Conservation (phyloP, 2,329 filamentous ascomycete genomes). For the Paramyrothecium roridum region DNA sequence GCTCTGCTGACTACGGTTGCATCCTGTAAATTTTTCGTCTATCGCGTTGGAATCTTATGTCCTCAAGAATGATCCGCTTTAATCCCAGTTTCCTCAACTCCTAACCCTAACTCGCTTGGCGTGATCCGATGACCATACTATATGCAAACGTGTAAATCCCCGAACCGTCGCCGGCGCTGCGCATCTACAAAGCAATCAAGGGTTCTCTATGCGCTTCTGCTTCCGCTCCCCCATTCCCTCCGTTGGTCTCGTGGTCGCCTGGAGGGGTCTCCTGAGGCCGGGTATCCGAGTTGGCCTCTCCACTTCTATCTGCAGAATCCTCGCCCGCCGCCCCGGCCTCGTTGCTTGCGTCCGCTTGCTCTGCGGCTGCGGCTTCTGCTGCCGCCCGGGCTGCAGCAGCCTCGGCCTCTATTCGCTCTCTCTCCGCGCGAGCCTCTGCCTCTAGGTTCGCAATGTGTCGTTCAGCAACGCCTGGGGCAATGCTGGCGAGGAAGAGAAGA, state of each 20-base stretch:
- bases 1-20: too few species aligned
- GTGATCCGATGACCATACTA: background rate
- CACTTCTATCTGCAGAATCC: background rate
- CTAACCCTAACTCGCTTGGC: background rate
- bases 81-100: background rate
- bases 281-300: background rate
- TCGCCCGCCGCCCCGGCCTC: slow-evolving; percentile 5
- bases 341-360: slow-evolving; percentile 15
- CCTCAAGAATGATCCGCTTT: background rate
- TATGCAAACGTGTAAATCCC: background rate
- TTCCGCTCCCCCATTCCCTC: background rate
- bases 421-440: slow-evolving; percentile 45
- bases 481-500: slow-evolving; percentile 62
- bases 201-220: background rate
- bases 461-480: slow-evolving; percentile 64
- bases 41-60: background rate
- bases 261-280: background rate
- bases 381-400: slow-evolving; percentile 34
- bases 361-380: slow-evolving; percentile 25
- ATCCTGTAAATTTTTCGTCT: background rate
- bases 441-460: slow-evolving; percentile 60
- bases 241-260: background rate
- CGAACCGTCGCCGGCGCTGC: background rate
- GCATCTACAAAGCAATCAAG: slow-evolving; percentile 5
- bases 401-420: slow-evolving; percentile 39